phyloP scores from a whole-genome alignment of 1,284 basidiomycete genomes.

The Hymenochaete sp. region DNA sequence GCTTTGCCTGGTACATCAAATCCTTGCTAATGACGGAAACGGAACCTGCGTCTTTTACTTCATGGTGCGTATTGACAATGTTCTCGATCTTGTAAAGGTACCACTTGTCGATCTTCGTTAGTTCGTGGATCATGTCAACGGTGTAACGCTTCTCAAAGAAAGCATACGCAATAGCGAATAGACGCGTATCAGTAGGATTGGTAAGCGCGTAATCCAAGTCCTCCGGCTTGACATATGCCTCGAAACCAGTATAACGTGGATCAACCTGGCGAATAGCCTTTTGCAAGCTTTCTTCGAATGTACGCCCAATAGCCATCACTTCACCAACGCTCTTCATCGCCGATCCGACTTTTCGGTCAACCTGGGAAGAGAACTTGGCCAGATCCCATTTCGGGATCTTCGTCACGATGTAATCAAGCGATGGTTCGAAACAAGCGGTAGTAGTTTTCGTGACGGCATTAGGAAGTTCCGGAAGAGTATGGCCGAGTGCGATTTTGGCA shows the following conservation, averaged over 20 bases:
- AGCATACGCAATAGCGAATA: constrained; percentile 96
- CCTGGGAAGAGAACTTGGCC: constrained; percentile 91
- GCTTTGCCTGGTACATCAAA: constrained; percentile 77
- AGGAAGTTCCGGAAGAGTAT: constrained; percentile 95
- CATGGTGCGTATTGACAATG: constrained; percentile 80
- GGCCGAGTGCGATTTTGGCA: constrained; percentile 97
- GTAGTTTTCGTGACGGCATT: constrained; percentile 99
- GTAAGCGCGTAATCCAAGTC: constrained; percentile 73
- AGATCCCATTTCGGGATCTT: constrained; percentile 99
- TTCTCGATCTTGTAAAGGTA: constrained; percentile 99
- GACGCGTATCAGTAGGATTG: constrained; percentile 81
- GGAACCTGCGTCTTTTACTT: constrained; percentile 60
- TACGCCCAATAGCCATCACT: constrained; percentile 99
- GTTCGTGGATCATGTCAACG: constrained; percentile 92
- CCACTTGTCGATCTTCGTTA: constrained; percentile 99
- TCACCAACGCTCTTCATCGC: constrained; percentile 99
- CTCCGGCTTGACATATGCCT: constrained; percentile 28
- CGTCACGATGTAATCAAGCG: constrained; percentile 98
- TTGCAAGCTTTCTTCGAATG: constrained; percentile 97
- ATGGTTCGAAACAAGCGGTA: constrained; percentile 99
- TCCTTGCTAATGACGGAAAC: constrained; percentile 49
- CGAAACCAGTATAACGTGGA: constrained; percentile 63
- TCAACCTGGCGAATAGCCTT: constrained; percentile 98
- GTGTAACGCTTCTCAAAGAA: constrained; percentile 93
- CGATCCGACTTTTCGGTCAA: constrained; percentile 92